Percentiles rank a stretch among this genome's conserved stretches.
These are phyloP conservation scores for Cymodocea nodosa DNA, from an alignment of 116 monocot species.

Conservation along the genomic window DNA sequence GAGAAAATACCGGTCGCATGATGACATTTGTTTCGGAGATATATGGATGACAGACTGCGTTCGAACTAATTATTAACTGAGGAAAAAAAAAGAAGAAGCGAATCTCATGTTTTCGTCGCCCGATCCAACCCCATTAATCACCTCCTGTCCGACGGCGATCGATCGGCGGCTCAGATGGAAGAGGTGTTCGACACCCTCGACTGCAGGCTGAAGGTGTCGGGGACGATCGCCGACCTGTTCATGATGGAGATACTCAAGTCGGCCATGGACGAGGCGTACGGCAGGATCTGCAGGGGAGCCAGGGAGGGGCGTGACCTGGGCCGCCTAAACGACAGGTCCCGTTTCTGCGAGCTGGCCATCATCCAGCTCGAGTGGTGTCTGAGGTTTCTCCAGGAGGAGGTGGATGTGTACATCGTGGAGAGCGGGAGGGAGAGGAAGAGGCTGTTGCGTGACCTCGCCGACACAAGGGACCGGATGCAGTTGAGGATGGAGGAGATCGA, in stretches of 20 bases:
- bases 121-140: too few relatives aligned
- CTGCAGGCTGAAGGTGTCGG: conserved; percentile 1
- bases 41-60: too few relatives aligned
- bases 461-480: conserved; percentile 42
- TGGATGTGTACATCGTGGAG: conserved; percentile 20
- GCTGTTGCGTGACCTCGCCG: conserved; percentile 33
- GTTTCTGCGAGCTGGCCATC: conserved; percentile 64
- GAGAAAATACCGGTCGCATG: too few relatives aligned
- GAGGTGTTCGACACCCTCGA: background rate
- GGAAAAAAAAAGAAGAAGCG: too few relatives aligned
- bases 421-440: conserved; percentile 22
- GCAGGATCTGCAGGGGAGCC: conserved; percentile 24
- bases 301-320: conserved; percentile 37
- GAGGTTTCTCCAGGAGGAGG: conserved; percentile 45
- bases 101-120: too few relatives aligned
- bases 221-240: conserved; percentile 26
- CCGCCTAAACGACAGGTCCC: conserved; percentile 50
- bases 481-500: conserved; percentile 48
- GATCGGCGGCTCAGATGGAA: background rate
- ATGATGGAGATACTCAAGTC: conserved; percentile 72
- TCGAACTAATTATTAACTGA: too few relatives aligned
- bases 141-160: too few relatives aligned
- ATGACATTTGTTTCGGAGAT: too few relatives aligned
- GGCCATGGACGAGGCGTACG: conserved; percentile 63
- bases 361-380: conserved; percentile 75